Evolutionary conservation across 2,329 filamentous ascomycete species (phyloP).

Genomic region (Aotearoamyces nothofagi): DNA sequence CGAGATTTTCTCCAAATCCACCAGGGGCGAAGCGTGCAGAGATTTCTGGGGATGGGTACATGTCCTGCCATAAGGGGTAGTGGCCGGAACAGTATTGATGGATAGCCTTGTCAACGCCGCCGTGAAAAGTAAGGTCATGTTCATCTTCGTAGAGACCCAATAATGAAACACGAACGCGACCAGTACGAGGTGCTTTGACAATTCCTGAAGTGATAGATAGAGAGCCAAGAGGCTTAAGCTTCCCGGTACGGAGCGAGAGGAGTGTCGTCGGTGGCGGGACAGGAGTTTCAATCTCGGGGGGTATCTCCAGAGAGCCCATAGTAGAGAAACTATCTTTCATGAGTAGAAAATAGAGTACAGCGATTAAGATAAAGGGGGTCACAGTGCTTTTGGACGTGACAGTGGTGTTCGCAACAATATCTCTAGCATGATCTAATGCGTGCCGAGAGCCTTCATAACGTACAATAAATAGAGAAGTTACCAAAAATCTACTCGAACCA

Average conservation of each 20-base stretch:
- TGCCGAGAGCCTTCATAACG: too few relatives aligned
- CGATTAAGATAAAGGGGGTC: too few relatives aligned
- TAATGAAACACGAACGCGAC: not conserved
- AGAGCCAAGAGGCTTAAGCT: not conserved
- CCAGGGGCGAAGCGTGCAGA: constrained; percentile 36
- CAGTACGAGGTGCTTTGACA: not conserved
- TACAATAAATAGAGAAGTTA: too few relatives aligned
- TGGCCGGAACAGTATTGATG: constrained; percentile 39
- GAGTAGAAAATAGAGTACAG: too few relatives aligned
- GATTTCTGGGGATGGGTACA: constrained; percentile 31
- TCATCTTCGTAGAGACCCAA: constrained; percentile 40
- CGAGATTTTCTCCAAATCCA: constrained; percentile 49
- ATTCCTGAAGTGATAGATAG: not conserved
- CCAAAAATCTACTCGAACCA: too few relatives aligned
- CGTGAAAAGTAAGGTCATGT: constrained; percentile 42
- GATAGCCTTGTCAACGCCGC: constrained; percentile 30
- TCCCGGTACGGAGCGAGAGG: not conserved
- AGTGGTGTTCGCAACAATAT: too few relatives aligned
- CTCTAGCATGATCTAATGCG: too few relatives aligned
- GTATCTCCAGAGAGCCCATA: too few relatives aligned
- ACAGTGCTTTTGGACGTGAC: too few relatives aligned
- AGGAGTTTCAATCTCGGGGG: too few relatives aligned
- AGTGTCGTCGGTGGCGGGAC: not conserved
- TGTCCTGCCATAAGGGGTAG: constrained; percentile 34
- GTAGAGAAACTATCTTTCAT: too few relatives aligned